Percentiles rank a stretch among this genome's conserved stretches.
phyloP scores from a whole-genome alignment of 768 basidiomycete genomes.

The Sporobolomyces roseus region DNA sequence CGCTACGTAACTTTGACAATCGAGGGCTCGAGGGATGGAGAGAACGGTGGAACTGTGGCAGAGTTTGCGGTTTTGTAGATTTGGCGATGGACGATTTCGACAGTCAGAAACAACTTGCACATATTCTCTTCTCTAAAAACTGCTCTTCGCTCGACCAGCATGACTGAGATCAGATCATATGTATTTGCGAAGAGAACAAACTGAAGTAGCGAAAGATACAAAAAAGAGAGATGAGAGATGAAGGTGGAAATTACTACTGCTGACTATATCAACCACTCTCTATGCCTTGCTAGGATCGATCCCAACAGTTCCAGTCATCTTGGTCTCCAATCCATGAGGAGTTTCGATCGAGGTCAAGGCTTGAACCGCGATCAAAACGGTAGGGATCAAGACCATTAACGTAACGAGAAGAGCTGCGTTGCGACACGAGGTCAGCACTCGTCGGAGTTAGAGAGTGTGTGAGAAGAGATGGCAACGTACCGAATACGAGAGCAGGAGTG shows the following conservation, averaged over 20 bases:
- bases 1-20: conserved; percentile 36
- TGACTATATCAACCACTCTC: neutral
- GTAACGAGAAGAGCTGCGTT: conserved; percentile 34
- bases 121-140: too few relatives aligned
- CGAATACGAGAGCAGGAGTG: conserved; percentile 31
- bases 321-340: conserved; percentile 39
- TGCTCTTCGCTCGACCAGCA: too few relatives aligned
- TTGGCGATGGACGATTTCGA: neutral
- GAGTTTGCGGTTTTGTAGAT: conserved; percentile 32
- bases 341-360: conserved; percentile 40
- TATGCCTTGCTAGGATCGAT: conserved; percentile 32
- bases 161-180: too few relatives aligned
- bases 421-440: neutral
- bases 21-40: conserved; percentile 2
- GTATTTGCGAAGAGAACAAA: too few relatives aligned
- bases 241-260: neutral
- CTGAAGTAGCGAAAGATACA: neutral
- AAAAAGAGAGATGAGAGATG: neutral
- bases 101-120: too few relatives aligned
- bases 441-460: neutral
- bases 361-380: conserved; percentile 28
- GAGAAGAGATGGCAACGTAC: conserved; percentile 3
- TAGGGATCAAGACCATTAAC: conserved; percentile 39
- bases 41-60: conserved; percentile 24
- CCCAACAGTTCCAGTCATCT: conserved; percentile 41